Base-by-base conservation (phyloP, 2,329 filamentous ascomycete species). In the Fonsecaea nubica region DNA sequence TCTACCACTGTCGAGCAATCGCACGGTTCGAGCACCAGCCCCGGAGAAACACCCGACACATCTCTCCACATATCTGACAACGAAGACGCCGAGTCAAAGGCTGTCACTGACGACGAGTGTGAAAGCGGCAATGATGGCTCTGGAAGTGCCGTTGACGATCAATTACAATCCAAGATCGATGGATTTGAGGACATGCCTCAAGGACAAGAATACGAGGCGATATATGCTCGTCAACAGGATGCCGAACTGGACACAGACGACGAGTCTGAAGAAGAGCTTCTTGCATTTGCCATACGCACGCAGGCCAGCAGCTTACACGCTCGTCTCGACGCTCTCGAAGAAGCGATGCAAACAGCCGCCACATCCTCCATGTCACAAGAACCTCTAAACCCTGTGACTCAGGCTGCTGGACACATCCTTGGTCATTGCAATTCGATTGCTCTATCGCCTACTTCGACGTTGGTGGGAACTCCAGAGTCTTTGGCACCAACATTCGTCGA, bases 51-150 rank as follows among this genome's bases (percentile, higher is more conserved):
- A 15, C 53, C 53, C 2, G 35, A 38, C 15, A 55, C 53, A 33
- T 55, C 53, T 13, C 32, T 38, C n/a, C n/a, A 3, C 1, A 8
- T 38, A 6, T 55, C 53, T 30, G 53, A 55, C 32, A 35, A 55
- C 21, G 58, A 62, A 13, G 58, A 62, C 30, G 58, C 10, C 33
- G 25, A n/a, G 9, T 15, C 50, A 48, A 42, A 13, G 21, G 33
- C 36, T 25, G 13, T 18, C 48, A 38, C 18, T 21, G 15, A 32
- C 12, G 45, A 38, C 21, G 58, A 18, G 21, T 32, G 13, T 33
- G 25, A 32, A 21, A 32, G 10, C 25, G 4, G n/a, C n/a, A 18
- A 21, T 32, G 21, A 7, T 58, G 13, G 38, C 3, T 6, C 21
- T 1, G 36, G 21, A 15, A 13, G 12, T 58, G 10, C 38, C 15